phyloP scores from a whole-genome alignment of 148 eudicot genomes.

The Rhododendron williamsianum region DNA sequence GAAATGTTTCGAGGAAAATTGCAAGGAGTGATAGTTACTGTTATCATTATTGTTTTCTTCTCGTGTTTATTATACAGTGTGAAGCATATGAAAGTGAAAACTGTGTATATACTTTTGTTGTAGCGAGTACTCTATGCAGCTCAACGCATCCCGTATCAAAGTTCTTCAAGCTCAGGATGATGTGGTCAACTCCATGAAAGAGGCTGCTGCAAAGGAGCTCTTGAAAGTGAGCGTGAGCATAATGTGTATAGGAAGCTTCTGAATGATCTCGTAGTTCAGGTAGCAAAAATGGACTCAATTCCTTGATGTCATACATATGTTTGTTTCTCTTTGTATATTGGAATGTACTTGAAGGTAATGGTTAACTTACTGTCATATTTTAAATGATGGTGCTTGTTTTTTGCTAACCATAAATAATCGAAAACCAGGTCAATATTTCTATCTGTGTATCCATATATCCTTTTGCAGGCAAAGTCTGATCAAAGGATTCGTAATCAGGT shows the following conservation, averaged over 20 bases:
- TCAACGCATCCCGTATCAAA: slow-evolving; percentile 93
- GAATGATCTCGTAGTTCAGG: slow-evolving; percentile 89
- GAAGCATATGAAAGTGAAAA: not conserved
- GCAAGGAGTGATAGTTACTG: not conserved
- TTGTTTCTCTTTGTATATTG: not conserved
- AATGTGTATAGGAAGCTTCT: slow-evolving; percentile 53
- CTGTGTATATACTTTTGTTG: slow-evolving; percentile 11
- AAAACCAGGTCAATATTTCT: not conserved
- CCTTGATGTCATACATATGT: not conserved
- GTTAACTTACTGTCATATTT: not conserved
- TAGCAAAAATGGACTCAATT: slow-evolving; percentile 14
- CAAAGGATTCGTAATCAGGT: not conserved
- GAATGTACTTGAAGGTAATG: not conserved
- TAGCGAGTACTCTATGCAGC: slow-evolving; percentile 99
- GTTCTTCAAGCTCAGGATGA: slow-evolving; percentile 99
- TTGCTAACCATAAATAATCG: not conserved
- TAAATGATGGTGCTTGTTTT: not conserved
- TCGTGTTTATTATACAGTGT: not conserved
- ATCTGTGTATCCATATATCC: not conserved
- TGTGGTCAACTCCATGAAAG: slow-evolving; percentile 83
- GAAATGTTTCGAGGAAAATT: not conserved
- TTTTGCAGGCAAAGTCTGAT: not conserved
- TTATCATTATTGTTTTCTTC: not conserved
- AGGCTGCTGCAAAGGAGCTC: slow-evolving; percentile 77
- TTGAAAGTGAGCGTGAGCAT: slow-evolving; percentile 58